These are phyloP conservation scores for Fusarium subglutinans DNA, from an alignment of 2,329 filamentous ascomycete species.

Conservation along the genomic window DNA sequence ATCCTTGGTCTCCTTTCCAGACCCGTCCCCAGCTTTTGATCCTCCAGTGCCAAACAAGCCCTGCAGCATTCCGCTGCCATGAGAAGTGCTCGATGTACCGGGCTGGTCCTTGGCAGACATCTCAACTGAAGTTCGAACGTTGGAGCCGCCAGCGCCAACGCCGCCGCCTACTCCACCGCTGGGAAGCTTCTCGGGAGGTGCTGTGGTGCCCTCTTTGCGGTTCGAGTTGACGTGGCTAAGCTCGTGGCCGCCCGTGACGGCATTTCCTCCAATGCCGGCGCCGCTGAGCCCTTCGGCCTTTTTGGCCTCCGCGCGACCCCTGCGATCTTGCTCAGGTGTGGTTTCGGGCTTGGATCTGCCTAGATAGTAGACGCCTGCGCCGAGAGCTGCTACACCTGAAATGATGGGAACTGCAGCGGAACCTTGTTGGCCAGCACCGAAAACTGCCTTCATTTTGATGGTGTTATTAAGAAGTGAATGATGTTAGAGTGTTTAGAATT, in stretches of 20 bases:
- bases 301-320: conserved; percentile 41
- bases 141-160: conserved; percentile 42
- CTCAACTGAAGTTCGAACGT: conserved; percentile 43
- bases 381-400: conserved; percentile 36
- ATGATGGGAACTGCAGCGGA: conserved; percentile 27
- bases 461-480: background rate
- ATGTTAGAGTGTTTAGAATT: background rate
- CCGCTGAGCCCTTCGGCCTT: conserved; percentile 45
- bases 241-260: conserved; percentile 45
- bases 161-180: conserved; percentile 48
- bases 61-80: conserved; percentile 22
- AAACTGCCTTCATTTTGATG: conserved; percentile 27
- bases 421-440: conserved; percentile 30
- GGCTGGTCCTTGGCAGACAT: conserved; percentile 26
- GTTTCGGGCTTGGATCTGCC: conserved; percentile 14
- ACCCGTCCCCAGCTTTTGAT: conserved; percentile 5
- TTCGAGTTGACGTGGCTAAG: conserved; percentile 34
- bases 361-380: conserved; percentile 38
- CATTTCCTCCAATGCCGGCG: conserved; percentile 46
- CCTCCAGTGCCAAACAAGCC: conserved; percentile 41
- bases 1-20: conserved; percentile 24
- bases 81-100: conserved; percentile 14
- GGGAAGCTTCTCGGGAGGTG: conserved; percentile 45
- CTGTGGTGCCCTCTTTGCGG: conserved; percentile 36
- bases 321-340: conserved; percentile 27